phyloP scores from a whole-genome alignment of 192 early-diverging fungal species.

The Linnemannia hyalina region DNA sequence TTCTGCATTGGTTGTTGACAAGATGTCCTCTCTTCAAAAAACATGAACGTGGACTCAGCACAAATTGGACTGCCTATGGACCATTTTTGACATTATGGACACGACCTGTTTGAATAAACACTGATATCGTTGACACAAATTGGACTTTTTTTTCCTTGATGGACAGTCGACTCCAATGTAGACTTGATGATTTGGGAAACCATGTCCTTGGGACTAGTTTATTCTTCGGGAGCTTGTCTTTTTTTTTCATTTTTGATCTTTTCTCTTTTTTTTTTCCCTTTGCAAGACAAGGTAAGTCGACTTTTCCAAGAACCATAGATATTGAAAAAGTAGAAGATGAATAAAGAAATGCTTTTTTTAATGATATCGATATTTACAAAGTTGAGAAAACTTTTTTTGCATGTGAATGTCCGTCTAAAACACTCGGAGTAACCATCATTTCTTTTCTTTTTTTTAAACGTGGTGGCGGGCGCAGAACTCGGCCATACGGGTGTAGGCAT shows the following conservation, averaged over 20 bases:
- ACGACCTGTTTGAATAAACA: constrained; percentile 10
- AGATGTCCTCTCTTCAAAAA: not conserved
- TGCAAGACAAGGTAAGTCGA: not conserved
- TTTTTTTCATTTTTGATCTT: not conserved
- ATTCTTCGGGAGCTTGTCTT: not conserved
- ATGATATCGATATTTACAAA: not conserved
- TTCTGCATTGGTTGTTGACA: constrained; percentile 18
- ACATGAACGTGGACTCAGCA: not conserved
- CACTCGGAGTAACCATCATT: not conserved
- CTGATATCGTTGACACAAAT: not conserved
- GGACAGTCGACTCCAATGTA: not conserved
- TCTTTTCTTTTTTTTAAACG: constrained; percentile 37
- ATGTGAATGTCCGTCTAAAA: not conserved
- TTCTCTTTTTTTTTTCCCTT: not conserved
- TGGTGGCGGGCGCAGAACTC: constrained; percentile 84
- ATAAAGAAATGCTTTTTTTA: not conserved
- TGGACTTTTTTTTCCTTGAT: not conserved
- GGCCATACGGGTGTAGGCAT: constrained; percentile 81
- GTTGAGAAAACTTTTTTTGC: constrained; percentile 2
- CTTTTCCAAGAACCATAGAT: not conserved
- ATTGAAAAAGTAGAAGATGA: not conserved
- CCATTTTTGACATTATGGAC: not conserved
- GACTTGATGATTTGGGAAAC: not conserved
- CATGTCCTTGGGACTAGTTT: not conserved
- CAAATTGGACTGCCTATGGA: not conserved